phyloP scores from a whole-genome alignment of 1,284 basidiomycete genomes.

The Uromyces viciae-fabae region DNA sequence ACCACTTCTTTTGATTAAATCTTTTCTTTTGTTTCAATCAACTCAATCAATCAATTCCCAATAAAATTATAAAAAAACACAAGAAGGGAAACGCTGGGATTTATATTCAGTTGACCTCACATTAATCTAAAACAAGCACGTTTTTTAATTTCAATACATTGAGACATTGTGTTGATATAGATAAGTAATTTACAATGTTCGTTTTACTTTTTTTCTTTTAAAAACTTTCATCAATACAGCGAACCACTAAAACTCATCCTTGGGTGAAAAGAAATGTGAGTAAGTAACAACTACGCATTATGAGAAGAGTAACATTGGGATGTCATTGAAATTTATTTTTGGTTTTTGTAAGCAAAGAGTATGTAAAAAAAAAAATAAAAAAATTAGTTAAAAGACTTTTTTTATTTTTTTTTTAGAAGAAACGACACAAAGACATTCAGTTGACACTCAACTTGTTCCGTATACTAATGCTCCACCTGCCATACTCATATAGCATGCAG shows the following conservation, averaged over 20 bases:
- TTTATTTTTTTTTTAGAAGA: background rate
- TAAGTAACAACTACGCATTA: constrained; percentile 26
- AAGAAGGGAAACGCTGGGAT: too few relatives aligned
- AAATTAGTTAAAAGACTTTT: background rate
- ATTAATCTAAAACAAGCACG: too few relatives aligned
- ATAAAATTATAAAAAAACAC: too few relatives aligned
- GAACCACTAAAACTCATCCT: constrained; percentile 35
- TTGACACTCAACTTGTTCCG: constrained; percentile 80
- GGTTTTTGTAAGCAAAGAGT: too few relatives aligned
- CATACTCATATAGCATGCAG: constrained; percentile 90
- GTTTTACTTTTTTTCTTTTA: background rate
- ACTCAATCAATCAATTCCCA: too few relatives aligned
- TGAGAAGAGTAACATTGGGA: too few relatives aligned
- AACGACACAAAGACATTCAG: constrained; percentile 57
- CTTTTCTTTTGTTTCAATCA: too few relatives aligned
- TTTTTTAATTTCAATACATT: too few relatives aligned
- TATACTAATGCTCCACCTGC: constrained; percentile 91
- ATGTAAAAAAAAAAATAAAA: background rate
- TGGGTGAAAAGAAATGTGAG: constrained; percentile 45
- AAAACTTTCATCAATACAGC: background rate
- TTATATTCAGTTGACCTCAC: too few relatives aligned
- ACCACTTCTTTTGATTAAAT: too few relatives aligned
- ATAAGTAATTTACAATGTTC: background rate
- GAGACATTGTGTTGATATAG: too few relatives aligned
- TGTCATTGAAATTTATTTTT: too few relatives aligned